Percentiles rank a stretch among this genome's conserved stretches.
Evolutionary conservation across 371 early-diverging fungal species (phyloP).

Genomic region (Dichotomocladium elegans): DNA sequence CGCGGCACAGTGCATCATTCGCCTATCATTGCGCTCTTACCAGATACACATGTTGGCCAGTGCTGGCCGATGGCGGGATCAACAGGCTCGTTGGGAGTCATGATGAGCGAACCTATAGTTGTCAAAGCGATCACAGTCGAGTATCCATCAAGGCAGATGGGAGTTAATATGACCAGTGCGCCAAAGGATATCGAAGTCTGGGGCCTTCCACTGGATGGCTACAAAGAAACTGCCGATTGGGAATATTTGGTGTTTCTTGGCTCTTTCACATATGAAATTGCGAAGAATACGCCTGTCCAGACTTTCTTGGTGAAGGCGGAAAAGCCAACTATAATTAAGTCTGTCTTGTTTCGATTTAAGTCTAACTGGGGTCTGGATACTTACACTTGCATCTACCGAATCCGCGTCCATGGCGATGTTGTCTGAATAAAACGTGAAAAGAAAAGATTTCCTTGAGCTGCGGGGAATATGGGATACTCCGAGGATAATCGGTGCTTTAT

Average conservation of each 20-base stretch:
- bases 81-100: conserved; percentile 58
- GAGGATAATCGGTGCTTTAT: no score
- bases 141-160: conserved; percentile 51
- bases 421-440: no score
- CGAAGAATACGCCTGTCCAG: conserved; percentile 23
- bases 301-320: conserved; percentile 36
- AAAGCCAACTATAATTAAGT: conserved; percentile 20
- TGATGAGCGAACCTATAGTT: conserved; percentile 49
- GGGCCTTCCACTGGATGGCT: conserved; percentile 55
- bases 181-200: conserved; percentile 67
- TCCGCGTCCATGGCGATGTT: conserved; percentile 73
- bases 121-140: conserved; percentile 66
- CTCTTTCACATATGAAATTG: conserved; percentile 12
- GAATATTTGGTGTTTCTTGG: conserved; percentile 15
- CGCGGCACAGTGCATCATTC: background rate
- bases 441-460: no score
- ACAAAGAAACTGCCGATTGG: background rate
- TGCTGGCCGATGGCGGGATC: conserved; percentile 75
- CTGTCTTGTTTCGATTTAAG: conserved; percentile 47
- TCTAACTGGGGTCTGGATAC: conserved; percentile 74
- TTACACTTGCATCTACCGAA: conserved; percentile 78
- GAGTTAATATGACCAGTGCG: conserved; percentile 54
- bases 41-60: conserved; percentile 56
- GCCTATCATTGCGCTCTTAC: conserved; percentile 49
- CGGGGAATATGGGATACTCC: no score